These are phyloP conservation scores for Pichia sp. DNA, from an alignment of 1,139 yeast species.

Conservation along the genomic window DNA sequence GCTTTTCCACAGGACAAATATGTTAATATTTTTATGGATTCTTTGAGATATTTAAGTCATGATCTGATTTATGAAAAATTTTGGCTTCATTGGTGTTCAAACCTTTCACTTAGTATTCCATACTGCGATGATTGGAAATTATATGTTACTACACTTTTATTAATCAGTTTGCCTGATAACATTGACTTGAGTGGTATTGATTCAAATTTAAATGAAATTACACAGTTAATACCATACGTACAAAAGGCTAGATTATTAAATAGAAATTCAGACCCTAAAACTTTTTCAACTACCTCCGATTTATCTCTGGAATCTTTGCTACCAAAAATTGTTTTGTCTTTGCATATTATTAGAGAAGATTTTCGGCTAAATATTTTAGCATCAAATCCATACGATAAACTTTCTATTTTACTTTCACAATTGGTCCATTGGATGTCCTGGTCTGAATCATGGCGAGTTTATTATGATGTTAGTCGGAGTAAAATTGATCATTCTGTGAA, in stretches of 20 bases:
- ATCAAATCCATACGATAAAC: constrained; percentile 31
- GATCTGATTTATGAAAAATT: constrained; percentile 51
- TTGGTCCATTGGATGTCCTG: constrained; percentile 67
- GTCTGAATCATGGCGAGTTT: constrained; percentile 60
- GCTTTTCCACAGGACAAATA: constrained; percentile 43
- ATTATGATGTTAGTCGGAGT: constrained; percentile 39
- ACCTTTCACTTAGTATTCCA: constrained; percentile 38
- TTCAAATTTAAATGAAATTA: constrained; percentile 33
- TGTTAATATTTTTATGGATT: constrained; percentile 40
- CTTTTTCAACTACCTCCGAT: constrained; percentile 15
- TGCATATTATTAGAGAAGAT: constrained; percentile 79
- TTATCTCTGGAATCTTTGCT: constrained; percentile 44
- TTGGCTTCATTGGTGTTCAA: constrained; percentile 61
- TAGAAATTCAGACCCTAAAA: constrained; percentile 1
- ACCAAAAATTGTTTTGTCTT: constrained; percentile 59
- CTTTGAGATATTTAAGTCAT: constrained; percentile 53
- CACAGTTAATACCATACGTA: constrained; percentile 38
- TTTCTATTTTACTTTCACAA: constrained; percentile 57
- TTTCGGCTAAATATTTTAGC: constrained; percentile 50
- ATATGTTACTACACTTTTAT: constrained; percentile 46
- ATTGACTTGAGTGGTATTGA: constrained; percentile 21
- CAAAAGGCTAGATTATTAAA: constrained; percentile 27
- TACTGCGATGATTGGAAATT: constrained; percentile 57
- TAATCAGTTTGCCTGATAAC: constrained; percentile 42
- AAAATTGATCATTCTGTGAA: constrained; percentile 30